A percentile compares a stretch with the other conserved stretches of the same genome.
phyloP scores from a whole-genome alignment of 345 rosid species.

The Eucalyptus sp. region DNA sequence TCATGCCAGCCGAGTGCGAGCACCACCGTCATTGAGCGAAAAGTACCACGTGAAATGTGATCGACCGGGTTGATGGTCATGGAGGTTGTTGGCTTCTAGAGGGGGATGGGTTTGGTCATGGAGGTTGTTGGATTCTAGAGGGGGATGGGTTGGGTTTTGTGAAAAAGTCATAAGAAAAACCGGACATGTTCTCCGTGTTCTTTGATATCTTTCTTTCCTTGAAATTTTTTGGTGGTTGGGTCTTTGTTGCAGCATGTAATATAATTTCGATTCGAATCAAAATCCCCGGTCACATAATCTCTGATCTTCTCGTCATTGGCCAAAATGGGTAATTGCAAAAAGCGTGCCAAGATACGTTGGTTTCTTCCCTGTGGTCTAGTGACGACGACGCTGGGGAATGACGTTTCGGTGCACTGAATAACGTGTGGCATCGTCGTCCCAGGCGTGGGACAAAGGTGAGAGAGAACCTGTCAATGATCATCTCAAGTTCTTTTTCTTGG shows the following conservation, averaged over 20 bases:
- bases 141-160: background rate
- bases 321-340: background rate
- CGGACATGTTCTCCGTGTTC: slow-evolving; percentile 24
- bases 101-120: background rate
- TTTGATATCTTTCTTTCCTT: background rate
- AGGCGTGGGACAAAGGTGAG: background rate
- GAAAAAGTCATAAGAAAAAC: background rate
- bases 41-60: background rate
- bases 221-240: background rate
- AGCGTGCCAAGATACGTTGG: background rate
- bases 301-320: background rate
- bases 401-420: background rate
- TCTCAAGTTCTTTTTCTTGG: background rate
- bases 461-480: background rate
- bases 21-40: slow-evolving; percentile 70
- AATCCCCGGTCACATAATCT: background rate
- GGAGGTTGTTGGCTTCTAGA: background rate
- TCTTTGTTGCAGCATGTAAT: background rate
- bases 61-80: background rate
- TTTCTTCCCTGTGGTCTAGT: background rate
- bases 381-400: background rate
- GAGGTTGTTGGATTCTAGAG: background rate
- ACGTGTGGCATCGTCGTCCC: background rate
- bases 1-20: slow-evolving; percentile 68
- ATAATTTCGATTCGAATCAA: background rate